These are phyloP conservation scores for Aaosphaeria pasadenensis DNA, from an alignment of 2,329 filamentous ascomycete species.

Conservation along the genomic window DNA sequence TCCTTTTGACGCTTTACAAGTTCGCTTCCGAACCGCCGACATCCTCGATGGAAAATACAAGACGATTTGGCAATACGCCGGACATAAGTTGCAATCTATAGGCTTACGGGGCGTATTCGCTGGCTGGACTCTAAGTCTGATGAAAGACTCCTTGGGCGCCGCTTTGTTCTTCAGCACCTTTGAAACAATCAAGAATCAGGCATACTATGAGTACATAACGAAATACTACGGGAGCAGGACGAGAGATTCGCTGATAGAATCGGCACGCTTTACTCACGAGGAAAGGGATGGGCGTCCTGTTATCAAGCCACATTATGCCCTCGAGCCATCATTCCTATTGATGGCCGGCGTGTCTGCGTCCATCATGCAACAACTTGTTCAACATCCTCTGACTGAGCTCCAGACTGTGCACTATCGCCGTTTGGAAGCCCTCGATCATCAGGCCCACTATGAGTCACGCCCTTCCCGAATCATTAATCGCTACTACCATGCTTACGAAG, in stretches of 20 bases:
- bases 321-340: conserved; percentile 71
- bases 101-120: conserved; percentile 70
- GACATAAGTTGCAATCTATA: conserved; percentile 66
- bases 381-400: conserved; percentile 69
- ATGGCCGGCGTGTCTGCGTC: conserved; percentile 68
- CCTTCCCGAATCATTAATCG: conserved; percentile 48
- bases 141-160: conserved; percentile 68
- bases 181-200: conserved; percentile 72
- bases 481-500: conserved; percentile 69
- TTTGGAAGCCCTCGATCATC: conserved; percentile 67
- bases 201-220: conserved; percentile 67
- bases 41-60: conserved; percentile 59
- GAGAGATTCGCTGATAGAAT: conserved; percentile 25
- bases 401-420: conserved; percentile 72
- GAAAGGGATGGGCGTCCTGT: conserved; percentile 40
- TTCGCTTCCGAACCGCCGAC: conserved; percentile 65
- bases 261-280: conserved; percentile 15
- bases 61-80: conserved; percentile 71
- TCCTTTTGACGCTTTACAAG: conserved; percentile 72
- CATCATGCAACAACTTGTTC: conserved; percentile 63
- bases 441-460: conserved; percentile 39
- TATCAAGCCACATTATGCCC: conserved; percentile 71
- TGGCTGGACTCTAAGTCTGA: conserved; percentile 66
- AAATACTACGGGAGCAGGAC: conserved; percentile 59
- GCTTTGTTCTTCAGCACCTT: conserved; percentile 74